Conservation (phyloP, 2,329 filamentous ascomycete genomes). For the Emmonsia crescens region DNA sequence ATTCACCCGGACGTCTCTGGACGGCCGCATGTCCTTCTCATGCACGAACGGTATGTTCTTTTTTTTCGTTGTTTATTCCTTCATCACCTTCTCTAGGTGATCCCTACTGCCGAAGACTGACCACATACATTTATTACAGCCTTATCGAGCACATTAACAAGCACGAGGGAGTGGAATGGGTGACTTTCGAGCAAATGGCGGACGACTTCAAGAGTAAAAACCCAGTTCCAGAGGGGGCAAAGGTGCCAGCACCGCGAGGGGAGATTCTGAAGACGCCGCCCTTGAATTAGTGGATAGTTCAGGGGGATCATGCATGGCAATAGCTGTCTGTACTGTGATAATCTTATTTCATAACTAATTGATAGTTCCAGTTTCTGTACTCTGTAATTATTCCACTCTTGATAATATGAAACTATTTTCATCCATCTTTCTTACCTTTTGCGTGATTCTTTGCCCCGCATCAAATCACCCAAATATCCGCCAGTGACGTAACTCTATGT, state of each 20-base stretch:
- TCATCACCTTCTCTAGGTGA: not conserved
- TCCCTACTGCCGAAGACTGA: not conserved
- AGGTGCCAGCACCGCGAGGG: constrained; percentile 48
- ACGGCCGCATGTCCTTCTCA: constrained; percentile 58
- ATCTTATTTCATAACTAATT: too few species aligned
- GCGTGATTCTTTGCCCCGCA: too few species aligned
- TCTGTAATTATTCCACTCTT: not conserved
- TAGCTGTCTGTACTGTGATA: too few species aligned
- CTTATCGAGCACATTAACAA: constrained; percentile 60
- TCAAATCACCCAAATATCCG: too few species aligned
- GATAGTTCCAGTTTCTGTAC: too few species aligned
- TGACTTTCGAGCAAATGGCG: constrained; percentile 55
- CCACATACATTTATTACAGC: constrained; percentile 9
- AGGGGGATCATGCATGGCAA: too few species aligned
- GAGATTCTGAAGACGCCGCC: constrained; percentile 40
- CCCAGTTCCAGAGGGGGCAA: constrained; percentile 44
- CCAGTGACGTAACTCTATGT: not conserved
- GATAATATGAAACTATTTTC: not conserved
- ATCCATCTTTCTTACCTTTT: too few species aligned
- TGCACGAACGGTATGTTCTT: constrained; percentile 56
- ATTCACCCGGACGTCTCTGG: constrained; percentile 66
- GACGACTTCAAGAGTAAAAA: constrained; percentile 64
- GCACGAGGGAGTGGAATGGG: constrained; percentile 40
- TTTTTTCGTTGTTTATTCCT: not conserved
- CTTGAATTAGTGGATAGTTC: not conserved